Conservation (phyloP, 129 eudicot genomes). For the Erigeron canadensis region DNA sequence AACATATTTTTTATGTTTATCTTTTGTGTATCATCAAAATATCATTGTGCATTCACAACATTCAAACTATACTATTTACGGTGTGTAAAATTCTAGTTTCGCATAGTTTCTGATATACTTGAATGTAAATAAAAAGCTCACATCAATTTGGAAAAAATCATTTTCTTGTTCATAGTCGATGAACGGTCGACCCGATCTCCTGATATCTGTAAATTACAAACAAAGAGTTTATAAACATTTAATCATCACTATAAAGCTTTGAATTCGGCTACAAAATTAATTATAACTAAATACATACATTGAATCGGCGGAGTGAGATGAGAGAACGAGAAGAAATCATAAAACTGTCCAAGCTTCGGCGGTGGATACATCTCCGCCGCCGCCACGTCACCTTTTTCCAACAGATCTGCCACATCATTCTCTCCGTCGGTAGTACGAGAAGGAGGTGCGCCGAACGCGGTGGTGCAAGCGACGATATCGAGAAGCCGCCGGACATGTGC, state of each 20-base stretch:
- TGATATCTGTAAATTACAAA: constrained; percentile 63
- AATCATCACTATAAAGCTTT: too few relatives aligned
- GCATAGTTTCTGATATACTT: neutral
- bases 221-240: neutral
- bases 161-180: constrained; percentile 82
- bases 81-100: too few relatives aligned
- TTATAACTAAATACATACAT: constrained; percentile 41
- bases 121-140: constrained; percentile 39
- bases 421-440: constrained; percentile 37
- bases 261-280: too few relatives aligned
- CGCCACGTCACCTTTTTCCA: constrained; percentile 57
- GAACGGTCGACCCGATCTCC: constrained; percentile 83
- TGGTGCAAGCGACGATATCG: constrained; percentile 92
- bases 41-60: too few relatives aligned
- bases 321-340: constrained; percentile 93
- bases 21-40: too few relatives aligned
- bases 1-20: too few relatives aligned
- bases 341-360: constrained; percentile 89
- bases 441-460: constrained; percentile 53
- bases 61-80: too few relatives aligned
- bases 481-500: constrained; percentile 82
- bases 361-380: constrained; percentile 75
- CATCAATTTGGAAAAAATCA: constrained; percentile 91
- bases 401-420: constrained; percentile 35
- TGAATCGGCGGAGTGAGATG: constrained; percentile 88